Base-by-base conservation (phyloP, 2,329 filamentous ascomycete species). In the Elsinoe ampelina region DNA sequence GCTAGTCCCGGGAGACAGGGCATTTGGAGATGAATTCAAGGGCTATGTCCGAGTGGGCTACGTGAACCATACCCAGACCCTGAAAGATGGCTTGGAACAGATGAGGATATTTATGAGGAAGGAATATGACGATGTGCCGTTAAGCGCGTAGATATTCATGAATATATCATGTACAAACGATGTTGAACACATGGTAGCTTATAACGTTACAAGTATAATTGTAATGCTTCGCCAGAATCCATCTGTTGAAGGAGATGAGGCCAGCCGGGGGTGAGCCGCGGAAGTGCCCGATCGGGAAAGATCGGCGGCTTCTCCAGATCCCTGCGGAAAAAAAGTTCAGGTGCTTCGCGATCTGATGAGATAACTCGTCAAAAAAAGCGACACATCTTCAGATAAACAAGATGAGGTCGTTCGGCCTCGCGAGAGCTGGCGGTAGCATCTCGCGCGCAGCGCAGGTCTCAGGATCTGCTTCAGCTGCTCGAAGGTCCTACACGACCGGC, bases 41-140 rank as follows among this genome's bases (percentile, higher is more conserved):
- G 89, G 89, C 2, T 91, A 82, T 69, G 84, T 95, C 19, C 77
- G 89, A 58, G 78, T 95, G 60, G 88, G 89, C 0, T 93, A 86
- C 70, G 87, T 84, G 1, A 84, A 82, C 64, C 78, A 85, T 63
- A 90, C 86, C 0, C 77, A 82, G 12, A 77, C 87, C n/a, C 65
- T 95, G 54, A 75, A 80, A 63, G 77, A 83, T 61, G 89, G 80
- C 0, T 66, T 95, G 64, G 76, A 80, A 61, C 75, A 74, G 57
- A 64, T 79, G 60, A 72, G 71, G 32, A 68, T 74, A 57, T 84
- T 82, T 61, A 74, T 84, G 71, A 74, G 77, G 62, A 79, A 78
- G 63, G 74, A 76, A 41, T 77, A 77, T 63, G 78, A 81, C 59
- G 75, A 78, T 62, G 66, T 83, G 3, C 71, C 72, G 15, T 50